These are phyloP conservation scores for Phytophthora pini DNA, from an alignment of 352 stramenopile genomes.

Conservation along the genomic window DNA sequence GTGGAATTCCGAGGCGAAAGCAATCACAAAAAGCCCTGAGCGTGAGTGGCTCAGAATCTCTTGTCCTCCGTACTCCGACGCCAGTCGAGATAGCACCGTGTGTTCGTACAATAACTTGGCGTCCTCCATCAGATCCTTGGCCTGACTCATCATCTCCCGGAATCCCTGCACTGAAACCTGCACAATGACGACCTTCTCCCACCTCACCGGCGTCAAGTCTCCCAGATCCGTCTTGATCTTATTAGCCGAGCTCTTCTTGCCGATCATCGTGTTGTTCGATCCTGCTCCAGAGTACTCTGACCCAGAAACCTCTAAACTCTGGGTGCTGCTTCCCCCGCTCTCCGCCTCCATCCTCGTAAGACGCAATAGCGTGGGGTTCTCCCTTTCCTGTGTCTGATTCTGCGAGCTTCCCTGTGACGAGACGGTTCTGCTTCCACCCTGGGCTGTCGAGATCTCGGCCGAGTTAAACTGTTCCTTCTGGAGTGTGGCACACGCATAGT, in stretches of 20 bases:
- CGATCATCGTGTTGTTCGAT: slow-evolving; percentile 18
- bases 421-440: slow-evolving; percentile 15
- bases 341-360: slow-evolving; percentile 31
- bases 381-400: slow-evolving; percentile 22
- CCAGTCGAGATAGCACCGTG: slow-evolving; percentile 83
- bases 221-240: slow-evolving; percentile 88
- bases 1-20: slow-evolving; percentile 87
- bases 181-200: slow-evolving; percentile 86
- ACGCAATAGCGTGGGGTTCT: slow-evolving; percentile 29
- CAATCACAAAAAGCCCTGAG: slow-evolving; percentile 84
- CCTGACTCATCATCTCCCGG: slow-evolving; percentile 73
- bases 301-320: slow-evolving; percentile 37
- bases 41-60: slow-evolving; percentile 81
- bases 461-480: slow-evolving; percentile 30
- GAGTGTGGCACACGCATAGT: slow-evolving; percentile 20
- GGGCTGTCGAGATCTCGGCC: slow-evolving; percentile 19
- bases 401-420: slow-evolving; percentile 8
- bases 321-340: slow-evolving; percentile 27
- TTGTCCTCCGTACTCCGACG: slow-evolving; percentile 84
- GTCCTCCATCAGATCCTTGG: slow-evolving; percentile 88
- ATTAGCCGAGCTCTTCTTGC: slow-evolving; percentile 58
- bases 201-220: slow-evolving; percentile 74
- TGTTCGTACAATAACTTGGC: slow-evolving; percentile 88
- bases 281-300: slow-evolving; percentile 41
- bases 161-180: slow-evolving; percentile 88